Evolutionary conservation across 345 rosid genomes (phyloP).

Genomic region (Arabis hirsuta): DNA sequence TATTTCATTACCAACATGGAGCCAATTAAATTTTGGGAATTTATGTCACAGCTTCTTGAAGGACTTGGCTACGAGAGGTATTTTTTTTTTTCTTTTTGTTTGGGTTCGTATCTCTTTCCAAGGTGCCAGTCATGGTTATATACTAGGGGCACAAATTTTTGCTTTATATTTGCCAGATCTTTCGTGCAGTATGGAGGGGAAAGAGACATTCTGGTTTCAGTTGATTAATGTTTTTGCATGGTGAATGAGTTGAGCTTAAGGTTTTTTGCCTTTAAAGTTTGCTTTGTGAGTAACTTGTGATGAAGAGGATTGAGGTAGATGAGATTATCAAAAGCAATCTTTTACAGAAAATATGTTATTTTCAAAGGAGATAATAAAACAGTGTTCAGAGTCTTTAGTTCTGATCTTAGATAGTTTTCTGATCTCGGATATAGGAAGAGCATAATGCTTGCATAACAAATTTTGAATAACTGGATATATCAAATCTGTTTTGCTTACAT

Average conservation of each 20-base stretch:
- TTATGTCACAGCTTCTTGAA: slow-evolving; percentile 62
- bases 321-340: background rate
- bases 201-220: slow-evolving; percentile 17
- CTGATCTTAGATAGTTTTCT: slow-evolving; percentile 8
- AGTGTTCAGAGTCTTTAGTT: background rate
- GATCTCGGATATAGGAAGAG: background rate
- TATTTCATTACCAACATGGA: slow-evolving; percentile 90
- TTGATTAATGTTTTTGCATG: slow-evolving; percentile 15
- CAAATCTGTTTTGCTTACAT: background rate
- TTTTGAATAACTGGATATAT: background rate
- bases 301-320: slow-evolving; percentile 14
- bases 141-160: background rate
- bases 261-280: background rate
- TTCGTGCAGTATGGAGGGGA: slow-evolving; percentile 4
- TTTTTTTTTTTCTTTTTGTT: slow-evolving; percentile 23
- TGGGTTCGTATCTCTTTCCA: slow-evolving; percentile 18
- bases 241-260: slow-evolving; percentile 17
- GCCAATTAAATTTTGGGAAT: slow-evolving; percentile 90
- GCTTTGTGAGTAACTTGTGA: background rate
- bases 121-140: slow-evolving; percentile 9
- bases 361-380: background rate
- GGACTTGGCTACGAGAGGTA: slow-evolving; percentile 95
- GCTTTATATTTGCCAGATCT: slow-evolving; percentile 13
- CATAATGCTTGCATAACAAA: slow-evolving; percentile 5
- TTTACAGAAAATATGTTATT: slow-evolving; percentile 15